Evolutionary conservation across 176 grass and related monocot species (phyloP).

Genomic region (Zea mays): Zm-B73-REFERENCE-NAM-5.0 NC_050100.1:216054501-216055000

Average conservation of each 20-base stretch:
- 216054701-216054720: slow-evolving; percentile 42
- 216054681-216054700: slow-evolving; percentile 97
- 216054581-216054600: background rate
- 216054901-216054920: slow-evolving; percentile 22
- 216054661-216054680: slow-evolving; percentile 73
- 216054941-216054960: slow-evolving; percentile 19
- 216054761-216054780: slow-evolving; percentile 14
- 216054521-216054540: slow-evolving; percentile 85
- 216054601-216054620: slow-evolving; percentile 4
- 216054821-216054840: slow-evolving; percentile 97
- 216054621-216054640: slow-evolving; percentile 45
- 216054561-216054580: background rate
- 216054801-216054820: slow-evolving; percentile 96
- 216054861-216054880: slow-evolving; percentile 98
- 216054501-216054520: slow-evolving; percentile 66
- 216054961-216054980: slow-evolving; percentile 27
- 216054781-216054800: slow-evolving; percentile 26
- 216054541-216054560: slow-evolving; percentile 1
- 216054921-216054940: background rate
- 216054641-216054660: slow-evolving; percentile 93
- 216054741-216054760: background rate
- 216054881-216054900: slow-evolving; percentile 41
- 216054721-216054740: slow-evolving; percentile 9
- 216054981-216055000: slow-evolving; percentile 86
- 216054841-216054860: slow-evolving; percentile 86